Conservation (phyloP, 768 basidiomycete genomes). For the Suillus bovinus region DNA sequence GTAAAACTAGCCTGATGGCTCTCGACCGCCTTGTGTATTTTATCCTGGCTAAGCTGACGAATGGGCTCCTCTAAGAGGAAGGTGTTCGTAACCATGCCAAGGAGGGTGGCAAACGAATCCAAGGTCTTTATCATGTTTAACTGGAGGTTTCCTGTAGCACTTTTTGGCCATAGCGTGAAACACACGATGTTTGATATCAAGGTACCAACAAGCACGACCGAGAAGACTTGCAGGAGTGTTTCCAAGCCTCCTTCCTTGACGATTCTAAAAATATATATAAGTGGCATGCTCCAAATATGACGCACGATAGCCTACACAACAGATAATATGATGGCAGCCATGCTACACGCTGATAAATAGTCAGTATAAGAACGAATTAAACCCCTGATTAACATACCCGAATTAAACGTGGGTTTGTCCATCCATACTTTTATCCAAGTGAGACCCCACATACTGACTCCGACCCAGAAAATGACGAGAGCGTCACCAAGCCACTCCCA, state of each 20-base stretch:
- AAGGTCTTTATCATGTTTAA: constrained; percentile 82
- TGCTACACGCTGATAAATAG: constrained; percentile 64
- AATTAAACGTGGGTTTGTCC: constrained; percentile 84
- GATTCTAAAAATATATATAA: constrained; percentile 46
- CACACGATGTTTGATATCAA: constrained; percentile 83
- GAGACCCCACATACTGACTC: constrained; percentile 73
- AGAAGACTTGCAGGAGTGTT: constrained; percentile 70
- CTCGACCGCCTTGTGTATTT: constrained; percentile 77
- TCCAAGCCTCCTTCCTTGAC: constrained; percentile 87
- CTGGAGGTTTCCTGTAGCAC: constrained; percentile 82
- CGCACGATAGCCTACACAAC: constrained; percentile 55
- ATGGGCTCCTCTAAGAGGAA: constrained; percentile 80
- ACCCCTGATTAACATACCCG: constrained; percentile 48
- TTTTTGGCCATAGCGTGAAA: constrained; percentile 80
- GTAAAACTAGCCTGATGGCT: constrained; percentile 90
- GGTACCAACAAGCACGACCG: constrained; percentile 78
- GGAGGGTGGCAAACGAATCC: constrained; percentile 84
- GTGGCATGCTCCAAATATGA: neutral
- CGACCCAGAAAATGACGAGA: constrained; percentile 80
- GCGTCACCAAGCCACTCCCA: constrained; percentile 76
- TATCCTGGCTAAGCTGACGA: constrained; percentile 55
- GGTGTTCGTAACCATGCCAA: constrained; percentile 77
- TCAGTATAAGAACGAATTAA: neutral
- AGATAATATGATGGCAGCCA: constrained; percentile 82
- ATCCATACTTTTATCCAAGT: constrained; percentile 96